Evolutionary conservation across 2,329 filamentous ascomycete genomes (phyloP), one percentile per base, ranked within the genome.

Genomic region (Penicillium griseofulvum): DNA sequence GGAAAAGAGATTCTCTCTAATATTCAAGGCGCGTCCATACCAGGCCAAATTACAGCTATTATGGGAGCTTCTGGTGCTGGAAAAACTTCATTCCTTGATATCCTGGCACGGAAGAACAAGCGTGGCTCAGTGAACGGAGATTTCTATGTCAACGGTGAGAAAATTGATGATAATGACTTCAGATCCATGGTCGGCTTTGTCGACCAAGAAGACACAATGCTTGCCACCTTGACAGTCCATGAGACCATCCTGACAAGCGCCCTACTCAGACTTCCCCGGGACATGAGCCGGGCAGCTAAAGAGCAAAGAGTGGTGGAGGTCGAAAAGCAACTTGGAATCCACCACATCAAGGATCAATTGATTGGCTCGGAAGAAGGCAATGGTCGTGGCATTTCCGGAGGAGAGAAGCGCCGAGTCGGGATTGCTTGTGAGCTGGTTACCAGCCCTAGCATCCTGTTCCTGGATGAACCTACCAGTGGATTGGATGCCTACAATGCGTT

Each of bases 391-490:
- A 97, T 99, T 52, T 99, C 94, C 53, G 94, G 94, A 49, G 94
- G 94, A 61, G 94, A 99, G 76, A 97, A 97, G 76, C 86, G 94
- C 61, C 87, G 94, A 67, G 94, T 99, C 46, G 91, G 92, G 45
- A 99, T 99, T 68, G 94, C 95, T 45, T 99, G 95, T 74, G 94
- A 99, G 71, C 83, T 99, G 52, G 94, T 99, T 56, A 99, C 94
- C 5, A 97, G 92, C 67, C 94, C 94, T 4, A 97, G 92, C 57
- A 97, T 99, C 60, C 83, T 99, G 19, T 97, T 99, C 78, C 81
- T 99, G 52, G 94, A 99, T 69, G 94, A 99, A 69, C 94, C 94
- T 1, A 99, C 94, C 0, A 97, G 93, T 68, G 94, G 94, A 51
- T 81, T 97, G 62, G 94, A 99, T 72, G 91, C 94, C 1, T 99